Evolutionary conservation across 1,284 basidiomycete genomes (phyloP), one percentile per base, ranked within the genome.

Genomic region (Austropuccinia psidii): DNA sequence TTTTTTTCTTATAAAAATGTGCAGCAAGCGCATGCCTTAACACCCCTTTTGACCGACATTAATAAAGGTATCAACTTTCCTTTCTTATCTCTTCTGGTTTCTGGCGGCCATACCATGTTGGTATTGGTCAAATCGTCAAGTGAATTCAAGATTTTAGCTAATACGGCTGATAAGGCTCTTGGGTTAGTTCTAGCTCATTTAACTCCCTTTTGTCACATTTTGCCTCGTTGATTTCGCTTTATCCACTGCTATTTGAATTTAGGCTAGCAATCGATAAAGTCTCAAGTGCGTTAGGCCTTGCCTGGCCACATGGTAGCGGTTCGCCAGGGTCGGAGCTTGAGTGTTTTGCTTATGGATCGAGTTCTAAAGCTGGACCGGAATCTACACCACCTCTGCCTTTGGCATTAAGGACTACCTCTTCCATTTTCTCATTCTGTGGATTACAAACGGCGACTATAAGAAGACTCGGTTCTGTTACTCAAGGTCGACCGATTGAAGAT

Each of bases 1-100:
- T 21, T 17, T n/a, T 41, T n/a, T 7, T 62, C 17, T 43, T 62
- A 29, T 3, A 19, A 54, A 4, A 15, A 6, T 4, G 66, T 76
- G 41, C 69, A 93, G 93, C 93, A 95, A 91, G 94, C 91, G 0
- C 93, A 97, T 78, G 91, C 94, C 0, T 83, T 96, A 0, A 96
- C 93, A 0, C 85, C 90, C 0, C 81, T 91, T 31, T 85, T 96
- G 11, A 93, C 93, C 0, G 41, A 64, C 9, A 79, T 83, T 39
- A 43, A 76, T 0, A 78, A 83, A 21, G 82, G 83, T 4, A 90
- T 91, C 0, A 77, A 78, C 15, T 96, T 89, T 79, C 94, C 94
- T 0, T 96, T 94, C 83, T 84, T 96, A 43, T 89, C 89, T 0
- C 84, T 96, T 13, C 85, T 97, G 29, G 84, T 94, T 61, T 93